Conservation (phyloP, 2,329 filamentous ascomycete species). For the Sclerotinia trifoliorum region DNA sequence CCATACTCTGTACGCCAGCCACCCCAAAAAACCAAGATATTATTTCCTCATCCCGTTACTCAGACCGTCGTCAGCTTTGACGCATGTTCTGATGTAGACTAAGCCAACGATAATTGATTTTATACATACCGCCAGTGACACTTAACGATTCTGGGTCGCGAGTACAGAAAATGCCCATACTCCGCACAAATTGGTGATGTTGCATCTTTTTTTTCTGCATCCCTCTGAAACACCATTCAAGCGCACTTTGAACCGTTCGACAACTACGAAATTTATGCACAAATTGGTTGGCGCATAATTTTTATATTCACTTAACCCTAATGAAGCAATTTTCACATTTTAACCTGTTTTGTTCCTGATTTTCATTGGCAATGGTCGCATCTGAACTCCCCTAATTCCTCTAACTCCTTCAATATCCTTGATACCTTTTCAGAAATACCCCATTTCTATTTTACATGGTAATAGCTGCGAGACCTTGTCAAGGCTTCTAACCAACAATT, state of each 20-base stretch:
- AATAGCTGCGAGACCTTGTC: conserved; percentile 11
- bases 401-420: conserved; percentile 14
- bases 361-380: conserved; percentile 3
- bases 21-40: not conserved
- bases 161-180: not conserved
- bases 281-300: conserved; percentile 4
- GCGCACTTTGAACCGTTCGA: not conserved
- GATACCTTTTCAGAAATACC: conserved; percentile 1
- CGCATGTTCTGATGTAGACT: conserved; percentile 1
- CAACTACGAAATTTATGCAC: conserved; percentile 10
- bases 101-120: conserved; percentile 4
- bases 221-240: conserved; percentile 17
- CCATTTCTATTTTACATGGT: conserved; percentile 14
- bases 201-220: conserved; percentile 20
- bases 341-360: not conserved
- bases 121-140: not conserved
- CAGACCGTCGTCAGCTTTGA: conserved; percentile 14
- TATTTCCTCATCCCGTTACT: not conserved
- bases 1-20: not conserved
- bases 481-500: conserved; percentile 11
- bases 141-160: not conserved
- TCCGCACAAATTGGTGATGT: conserved; percentile 7
- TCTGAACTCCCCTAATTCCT: not conserved
- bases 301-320: conserved; percentile 11
- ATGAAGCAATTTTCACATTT: conserved; percentile 1